These are phyloP conservation scores for Calonectria pauciramosa DNA, from an alignment of 2,329 filamentous ascomycete species.

Conservation along the genomic window DNA sequence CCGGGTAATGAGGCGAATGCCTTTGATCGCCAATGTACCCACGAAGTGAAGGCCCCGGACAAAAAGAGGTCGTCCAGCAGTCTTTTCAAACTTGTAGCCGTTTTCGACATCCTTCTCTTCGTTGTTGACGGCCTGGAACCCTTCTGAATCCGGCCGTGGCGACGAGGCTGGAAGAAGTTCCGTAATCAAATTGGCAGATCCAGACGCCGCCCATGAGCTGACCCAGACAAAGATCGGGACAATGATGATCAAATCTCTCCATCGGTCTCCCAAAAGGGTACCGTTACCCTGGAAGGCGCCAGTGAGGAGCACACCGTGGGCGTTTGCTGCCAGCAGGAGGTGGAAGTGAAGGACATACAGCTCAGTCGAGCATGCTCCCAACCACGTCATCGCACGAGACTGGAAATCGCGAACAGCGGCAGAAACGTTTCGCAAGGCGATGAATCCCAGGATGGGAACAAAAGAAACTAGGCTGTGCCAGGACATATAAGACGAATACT, in stretches of 20 bases:
- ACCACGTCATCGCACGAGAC: conserved; percentile 61
- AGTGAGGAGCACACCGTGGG: conserved; percentile 57
- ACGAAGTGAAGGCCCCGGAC: neutral
- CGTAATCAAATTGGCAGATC: neutral
- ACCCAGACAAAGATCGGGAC: conserved; percentile 39
- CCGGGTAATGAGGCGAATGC: neutral
- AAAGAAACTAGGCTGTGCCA: conserved; percentile 68
- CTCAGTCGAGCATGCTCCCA: conserved; percentile 71
- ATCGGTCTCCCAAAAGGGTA: conserved; percentile 35
- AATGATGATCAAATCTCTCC: conserved; percentile 44
- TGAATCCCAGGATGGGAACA: conserved; percentile 66
- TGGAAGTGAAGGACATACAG: conserved; percentile 73
- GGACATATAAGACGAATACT: conserved; percentile 55
- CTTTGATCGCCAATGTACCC: neutral
- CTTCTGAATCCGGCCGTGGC: neutral
- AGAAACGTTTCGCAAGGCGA: conserved; percentile 64
- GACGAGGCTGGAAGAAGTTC: neutral
- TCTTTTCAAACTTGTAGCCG: neutral
- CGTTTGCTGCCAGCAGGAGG: conserved; percentile 71
- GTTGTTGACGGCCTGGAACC: neutral
- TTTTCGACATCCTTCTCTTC: neutral
- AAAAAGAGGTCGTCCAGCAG: neutral
- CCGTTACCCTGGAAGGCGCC: conserved; percentile 40
- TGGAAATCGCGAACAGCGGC: conserved; percentile 36
- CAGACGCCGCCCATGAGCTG: conserved; percentile 4